Evolutionary conservation across 2,329 filamentous ascomycete species (phyloP).

Genomic region (Alternaria triticimaculans): DNA sequence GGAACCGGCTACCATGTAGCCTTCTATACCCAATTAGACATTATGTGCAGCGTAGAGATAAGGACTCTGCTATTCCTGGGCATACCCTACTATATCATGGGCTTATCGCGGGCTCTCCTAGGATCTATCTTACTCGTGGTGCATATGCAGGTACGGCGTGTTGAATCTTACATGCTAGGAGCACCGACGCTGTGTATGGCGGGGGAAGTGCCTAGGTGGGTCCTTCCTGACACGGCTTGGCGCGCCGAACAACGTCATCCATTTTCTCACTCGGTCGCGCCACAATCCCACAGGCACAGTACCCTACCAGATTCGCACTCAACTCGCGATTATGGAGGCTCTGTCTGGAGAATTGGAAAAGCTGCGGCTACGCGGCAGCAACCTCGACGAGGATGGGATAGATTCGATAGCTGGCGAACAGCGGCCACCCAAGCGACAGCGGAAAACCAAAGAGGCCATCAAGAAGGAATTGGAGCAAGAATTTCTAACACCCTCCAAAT

Average conservation of each 20-base stretch:
- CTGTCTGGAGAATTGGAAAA: constrained; percentile 60
- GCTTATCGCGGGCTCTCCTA: neutral
- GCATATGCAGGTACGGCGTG: neutral
- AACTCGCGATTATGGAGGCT: constrained; percentile 37
- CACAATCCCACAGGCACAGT: constrained; percentile 12
- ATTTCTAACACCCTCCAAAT: constrained; percentile 78
- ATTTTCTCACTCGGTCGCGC: constrained; percentile 18
- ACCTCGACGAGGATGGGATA: constrained; percentile 49
- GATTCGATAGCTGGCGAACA: constrained; percentile 66
- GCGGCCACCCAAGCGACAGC: constrained; percentile 59
- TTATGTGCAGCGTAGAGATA: neutral
- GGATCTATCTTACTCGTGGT: neutral
- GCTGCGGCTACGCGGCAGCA: constrained; percentile 54
- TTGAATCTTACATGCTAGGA: neutral
- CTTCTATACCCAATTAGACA: neutral
- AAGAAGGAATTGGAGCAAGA: constrained; percentile 75
- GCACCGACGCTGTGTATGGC: neutral
- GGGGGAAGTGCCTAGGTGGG: constrained; percentile 7
- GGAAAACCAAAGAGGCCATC: constrained; percentile 66
- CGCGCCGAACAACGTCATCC: constrained; percentile 28
- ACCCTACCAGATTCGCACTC: constrained; percentile 8
- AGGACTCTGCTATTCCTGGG: neutral
- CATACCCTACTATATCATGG: neutral
- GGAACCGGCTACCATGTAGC: neutral
- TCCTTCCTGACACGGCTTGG: constrained; percentile 16